These are phyloP conservation scores for Punica granatum DNA, from an alignment of 345 rosid genomes.

Conservation along the genomic window DNA sequence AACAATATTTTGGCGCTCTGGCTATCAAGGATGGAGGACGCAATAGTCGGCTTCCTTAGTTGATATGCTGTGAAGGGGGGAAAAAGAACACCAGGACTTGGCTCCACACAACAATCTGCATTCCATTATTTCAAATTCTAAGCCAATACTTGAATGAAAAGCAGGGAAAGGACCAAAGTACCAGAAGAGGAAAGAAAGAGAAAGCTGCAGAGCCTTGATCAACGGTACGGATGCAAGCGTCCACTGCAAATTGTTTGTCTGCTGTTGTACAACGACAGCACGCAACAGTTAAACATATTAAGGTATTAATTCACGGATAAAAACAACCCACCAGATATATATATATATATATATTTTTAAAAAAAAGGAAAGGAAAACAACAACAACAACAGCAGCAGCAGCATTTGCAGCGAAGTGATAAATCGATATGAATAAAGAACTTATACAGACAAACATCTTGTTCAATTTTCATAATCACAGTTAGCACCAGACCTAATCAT, in stretches of 20 bases:
- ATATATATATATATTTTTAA: too few relatives aligned
- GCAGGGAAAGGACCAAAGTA: slow-evolving; percentile 18
- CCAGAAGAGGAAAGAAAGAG: slow-evolving; percentile 89
- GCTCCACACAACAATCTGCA: not conserved
- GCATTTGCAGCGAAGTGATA: too few relatives aligned
- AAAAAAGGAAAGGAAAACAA: too few relatives aligned
- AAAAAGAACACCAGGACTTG: not conserved
- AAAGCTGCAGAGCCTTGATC: slow-evolving; percentile 83
- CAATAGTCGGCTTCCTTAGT: not conserved
- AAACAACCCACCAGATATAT: too few relatives aligned
- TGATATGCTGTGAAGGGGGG: not conserved
- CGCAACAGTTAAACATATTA: slow-evolving; percentile 1
- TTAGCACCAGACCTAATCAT: not conserved
- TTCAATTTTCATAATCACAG: not conserved
- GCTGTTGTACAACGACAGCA: slow-evolving; percentile 25
- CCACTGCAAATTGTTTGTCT: slow-evolving; percentile 79
- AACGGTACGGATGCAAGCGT: slow-evolving; percentile 73
- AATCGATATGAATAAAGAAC: not conserved
- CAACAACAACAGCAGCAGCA: too few relatives aligned
- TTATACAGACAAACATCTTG: not conserved
- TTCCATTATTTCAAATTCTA: not conserved
- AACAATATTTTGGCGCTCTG: not conserved
- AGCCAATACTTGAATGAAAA: not conserved
- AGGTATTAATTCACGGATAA: not conserved
- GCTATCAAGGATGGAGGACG: not conserved